These are phyloP conservation scores for Ceratocystis ficicola DNA, from an alignment of 2,329 filamentous ascomycete genomes.

Conservation along the genomic window DNA sequence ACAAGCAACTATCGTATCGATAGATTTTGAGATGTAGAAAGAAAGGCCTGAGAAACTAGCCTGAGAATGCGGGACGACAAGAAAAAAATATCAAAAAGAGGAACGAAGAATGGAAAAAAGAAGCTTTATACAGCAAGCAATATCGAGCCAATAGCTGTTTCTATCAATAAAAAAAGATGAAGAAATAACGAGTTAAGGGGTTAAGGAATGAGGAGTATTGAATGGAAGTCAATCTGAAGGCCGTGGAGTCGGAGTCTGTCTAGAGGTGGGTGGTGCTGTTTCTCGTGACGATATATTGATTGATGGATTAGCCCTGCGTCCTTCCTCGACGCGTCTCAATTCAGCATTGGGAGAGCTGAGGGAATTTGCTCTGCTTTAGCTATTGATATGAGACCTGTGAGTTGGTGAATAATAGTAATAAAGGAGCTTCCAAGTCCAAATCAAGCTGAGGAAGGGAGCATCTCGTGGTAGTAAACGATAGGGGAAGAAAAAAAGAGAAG, in stretches of 20 bases:
- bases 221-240: neutral
- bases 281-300: neutral
- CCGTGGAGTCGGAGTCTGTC: conserved; percentile 4
- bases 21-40: neutral
- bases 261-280: conserved; percentile 2
- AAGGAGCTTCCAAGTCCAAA: conserved; percentile 1
- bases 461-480: neutral
- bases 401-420: neutral
- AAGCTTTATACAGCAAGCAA: neutral
- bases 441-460: neutral
- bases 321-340: conserved; percentile 12
- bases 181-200: conserved; percentile 13
- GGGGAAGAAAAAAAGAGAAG: neutral
- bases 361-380: neutral
- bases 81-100: conserved; percentile 4
- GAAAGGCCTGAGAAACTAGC: neutral
- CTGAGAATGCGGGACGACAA: neutral
- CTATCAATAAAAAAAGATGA: neutral
- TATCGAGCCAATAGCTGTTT: neutral
- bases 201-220: conserved; percentile 15
- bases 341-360: conserved; percentile 3
- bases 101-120: neutral
- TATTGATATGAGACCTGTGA: neutral
- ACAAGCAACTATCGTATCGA: neutral
- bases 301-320: neutral